Conservation (phyloP, 306 rosid genomes). For the Arachis stenosperma region DNA sequence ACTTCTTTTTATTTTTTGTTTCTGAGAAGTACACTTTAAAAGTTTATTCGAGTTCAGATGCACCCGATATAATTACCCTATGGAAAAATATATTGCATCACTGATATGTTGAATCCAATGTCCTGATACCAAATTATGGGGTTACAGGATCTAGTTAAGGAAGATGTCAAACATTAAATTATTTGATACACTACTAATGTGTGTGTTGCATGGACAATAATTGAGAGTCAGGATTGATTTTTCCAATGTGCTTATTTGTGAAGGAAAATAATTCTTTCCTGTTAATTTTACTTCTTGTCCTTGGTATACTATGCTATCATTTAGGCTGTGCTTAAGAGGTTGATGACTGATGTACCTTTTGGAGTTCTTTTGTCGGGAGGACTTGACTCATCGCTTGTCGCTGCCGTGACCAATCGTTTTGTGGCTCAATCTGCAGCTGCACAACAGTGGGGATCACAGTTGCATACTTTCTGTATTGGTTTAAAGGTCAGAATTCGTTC, state of each 20-base stretch:
- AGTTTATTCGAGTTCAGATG: no score
- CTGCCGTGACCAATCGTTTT: conserved; percentile 80
- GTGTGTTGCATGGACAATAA: not conserved
- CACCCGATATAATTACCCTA: no score
- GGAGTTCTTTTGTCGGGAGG: conserved; percentile 98
- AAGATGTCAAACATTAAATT: no score
- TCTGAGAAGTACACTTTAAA: no score
- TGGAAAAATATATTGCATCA: not conserved
- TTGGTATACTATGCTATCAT: conserved; percentile 41
- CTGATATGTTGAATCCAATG: no score
- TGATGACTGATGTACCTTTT: conserved; percentile 98
- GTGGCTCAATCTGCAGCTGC: conserved; percentile 69
- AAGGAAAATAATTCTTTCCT: conserved; percentile 9
- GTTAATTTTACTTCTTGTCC: conserved; percentile 1
- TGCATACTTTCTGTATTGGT: conserved; percentile 93
- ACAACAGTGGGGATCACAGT: conserved; percentile 86
- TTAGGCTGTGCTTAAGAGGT: conserved; percentile 93
- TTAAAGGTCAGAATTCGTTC: conserved; percentile 58
- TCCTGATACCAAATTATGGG: no score
- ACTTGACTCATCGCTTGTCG: conserved; percentile 95
- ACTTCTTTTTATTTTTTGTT: no score
- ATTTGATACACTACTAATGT: conserved; percentile 12
- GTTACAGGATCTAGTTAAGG: no score
- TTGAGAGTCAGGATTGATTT: not conserved
- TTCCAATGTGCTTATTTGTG: conserved; percentile 3